Evolutionary conservation across 768 basidiomycete genomes (phyloP), one percentile per base, ranked within the genome.

Genomic region (Lyophyllum decastes): DNA sequence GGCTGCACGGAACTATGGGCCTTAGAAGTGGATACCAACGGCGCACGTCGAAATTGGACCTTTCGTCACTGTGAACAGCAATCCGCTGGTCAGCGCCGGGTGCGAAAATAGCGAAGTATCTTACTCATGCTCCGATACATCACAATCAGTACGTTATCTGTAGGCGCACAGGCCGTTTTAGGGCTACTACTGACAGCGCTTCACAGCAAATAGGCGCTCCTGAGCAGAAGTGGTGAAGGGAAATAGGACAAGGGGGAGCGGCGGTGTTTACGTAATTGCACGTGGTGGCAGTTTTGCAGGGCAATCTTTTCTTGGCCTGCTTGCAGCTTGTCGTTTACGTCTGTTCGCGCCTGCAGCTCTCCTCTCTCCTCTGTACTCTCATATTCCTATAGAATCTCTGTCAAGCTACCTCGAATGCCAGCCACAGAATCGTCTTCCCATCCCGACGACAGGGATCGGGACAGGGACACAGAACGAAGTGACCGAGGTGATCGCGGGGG

Each of bases 281-380:
- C 73, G 74, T 76, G 73, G 65, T 59, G 62, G 68, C 69, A 72
- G 72, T 73, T 75, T 73, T 72, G 69, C 72, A 57, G 67, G 62
- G 55, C 55, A 64, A 65, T 70, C 70, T 71, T 72, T 73, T 73
- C 70, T 70, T 69, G 71, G 66, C 52, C 43, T 48, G 38, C 30
- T 19, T 49, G 44, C n/a, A 51, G 52, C 43, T 52, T 35, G 43
- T 40, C 52, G 44, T 43, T 60, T 60, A 49, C 57, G 38, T 41
- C n/a, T 54, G 27, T 43, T 46, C 41, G 27, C 17, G 4, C 46
- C 17, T 38, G 17, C 34, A 4, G 17, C 41, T 16, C 17, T 44
- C 27, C 17, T 17, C 11, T 24, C 14, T 30, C 41, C 9, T 14
- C 27, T 43, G 43, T 53, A 38, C 22, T 21, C 35, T 52, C 5